Percentiles rank a stretch among this genome's conserved stretches.
Conservation (phyloP, 2,329 filamentous ascomycete genomes). For the Daldinia eschscholtzii region DNA sequence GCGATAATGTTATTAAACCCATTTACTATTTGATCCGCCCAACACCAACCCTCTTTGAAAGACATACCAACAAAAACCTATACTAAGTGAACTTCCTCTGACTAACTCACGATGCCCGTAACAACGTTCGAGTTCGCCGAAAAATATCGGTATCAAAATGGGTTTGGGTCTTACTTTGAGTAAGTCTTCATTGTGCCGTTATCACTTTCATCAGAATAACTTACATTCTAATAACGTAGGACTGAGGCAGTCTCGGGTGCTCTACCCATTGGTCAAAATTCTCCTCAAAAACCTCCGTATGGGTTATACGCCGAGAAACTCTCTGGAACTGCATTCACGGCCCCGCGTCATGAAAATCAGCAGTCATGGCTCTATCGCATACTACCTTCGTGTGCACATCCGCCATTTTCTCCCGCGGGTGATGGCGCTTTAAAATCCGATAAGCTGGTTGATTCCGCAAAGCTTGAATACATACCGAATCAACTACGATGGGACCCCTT, state of each 20-base stretch:
- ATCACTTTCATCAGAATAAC: conserved; percentile 7
- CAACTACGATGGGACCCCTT: conserved; percentile 88
- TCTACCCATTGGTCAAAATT: conserved; percentile 75
- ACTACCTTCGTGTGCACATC: conserved; percentile 66
- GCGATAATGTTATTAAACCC: conserved; percentile 11
- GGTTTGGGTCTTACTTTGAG: conserved; percentile 78
- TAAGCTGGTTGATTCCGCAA: conserved; percentile 61
- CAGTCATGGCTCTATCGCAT: conserved; percentile 73
- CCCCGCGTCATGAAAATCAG: conserved; percentile 68
- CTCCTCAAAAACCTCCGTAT: conserved; percentile 76
- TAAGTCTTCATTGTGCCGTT: conserved; percentile 53
- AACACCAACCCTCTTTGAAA: not conserved
- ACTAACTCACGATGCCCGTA: conserved; percentile 51
- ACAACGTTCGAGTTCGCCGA: conserved; percentile 54
- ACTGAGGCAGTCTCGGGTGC: conserved; percentile 75
- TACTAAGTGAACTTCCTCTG: conserved; percentile 7
- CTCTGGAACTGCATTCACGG: conserved; percentile 71
- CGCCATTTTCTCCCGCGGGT: conserved; percentile 52
- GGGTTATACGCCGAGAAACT: conserved; percentile 79
- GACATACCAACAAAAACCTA: conserved; percentile 15
- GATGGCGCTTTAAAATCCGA: conserved; percentile 60
- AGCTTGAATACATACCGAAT: conserved; percentile 81
- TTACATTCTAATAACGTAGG: conserved; percentile 19
- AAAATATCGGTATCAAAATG: conserved; percentile 74
- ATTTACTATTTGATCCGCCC: conserved; percentile 16